These are phyloP conservation scores for Trichoderma semiorbis DNA, from an alignment of 2,329 filamentous ascomycete species.

Conservation along the genomic window DNA sequence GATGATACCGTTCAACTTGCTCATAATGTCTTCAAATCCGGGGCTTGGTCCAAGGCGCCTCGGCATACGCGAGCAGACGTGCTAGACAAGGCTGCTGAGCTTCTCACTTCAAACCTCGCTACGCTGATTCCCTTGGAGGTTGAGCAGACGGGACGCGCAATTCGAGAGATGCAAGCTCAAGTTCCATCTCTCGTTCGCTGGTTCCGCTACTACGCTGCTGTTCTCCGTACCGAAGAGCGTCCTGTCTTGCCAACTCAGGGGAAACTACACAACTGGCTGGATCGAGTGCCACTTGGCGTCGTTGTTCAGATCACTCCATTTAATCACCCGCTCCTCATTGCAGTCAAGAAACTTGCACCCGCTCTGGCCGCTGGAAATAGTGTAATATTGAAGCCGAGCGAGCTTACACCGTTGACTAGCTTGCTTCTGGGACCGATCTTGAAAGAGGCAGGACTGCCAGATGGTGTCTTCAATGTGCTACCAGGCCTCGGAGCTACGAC, in stretches of 20 bases:
- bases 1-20: conserved; percentile 41
- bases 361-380: conserved; percentile 58
- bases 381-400: conserved; percentile 59
- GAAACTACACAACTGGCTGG: conserved; percentile 55
- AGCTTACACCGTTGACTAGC: conserved; percentile 60
- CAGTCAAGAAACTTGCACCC: conserved; percentile 58
- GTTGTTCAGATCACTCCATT: conserved; percentile 56
- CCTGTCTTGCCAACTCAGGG: conserved; percentile 62
- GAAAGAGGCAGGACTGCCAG: conserved; percentile 65
- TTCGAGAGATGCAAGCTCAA: conserved; percentile 69
- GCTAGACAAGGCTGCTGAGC: conserved; percentile 55
- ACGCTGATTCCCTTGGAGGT: conserved; percentile 62
- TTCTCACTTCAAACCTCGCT: conserved; percentile 51
- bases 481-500: conserved; percentile 52
- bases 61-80: conserved; percentile 58
- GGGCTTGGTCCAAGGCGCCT: conserved; percentile 60
- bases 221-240: conserved; percentile 65
- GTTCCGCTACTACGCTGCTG: conserved; percentile 68
- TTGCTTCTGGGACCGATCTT: conserved; percentile 58
- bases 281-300: conserved; percentile 55
- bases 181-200: conserved; percentile 63
- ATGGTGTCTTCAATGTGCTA: conserved; percentile 64
- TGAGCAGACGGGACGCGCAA: conserved; percentile 62
- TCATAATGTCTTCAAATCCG: conserved; percentile 61
- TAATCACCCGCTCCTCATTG: conserved; percentile 57